phyloP scores from a whole-genome alignment of 1,284 basidiomycete genomes.

The Stereum hirsutum region DNA sequence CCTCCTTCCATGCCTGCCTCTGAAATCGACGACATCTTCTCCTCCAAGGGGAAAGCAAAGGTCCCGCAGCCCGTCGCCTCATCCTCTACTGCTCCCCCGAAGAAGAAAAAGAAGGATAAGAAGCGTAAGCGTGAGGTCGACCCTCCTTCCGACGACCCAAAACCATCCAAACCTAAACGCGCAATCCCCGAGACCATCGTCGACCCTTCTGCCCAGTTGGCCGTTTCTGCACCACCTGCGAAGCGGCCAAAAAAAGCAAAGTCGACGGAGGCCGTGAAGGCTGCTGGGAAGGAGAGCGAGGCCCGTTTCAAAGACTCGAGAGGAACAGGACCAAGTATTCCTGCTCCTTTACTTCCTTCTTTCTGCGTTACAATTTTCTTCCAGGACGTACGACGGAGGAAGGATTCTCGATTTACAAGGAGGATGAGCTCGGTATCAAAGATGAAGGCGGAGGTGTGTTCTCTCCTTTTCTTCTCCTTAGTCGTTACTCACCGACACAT shows the following conservation, averaged over 20 bases:
- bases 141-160: slow-evolving; percentile 6
- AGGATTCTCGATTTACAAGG: slow-evolving; percentile 79
- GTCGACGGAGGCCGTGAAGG: slow-evolving; percentile 18
- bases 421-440: slow-evolving; percentile 74
- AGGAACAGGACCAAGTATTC: slow-evolving; percentile 41
- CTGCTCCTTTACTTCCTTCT: slow-evolving; percentile 22
- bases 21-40: slow-evolving; percentile 77
- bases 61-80: slow-evolving; percentile 16
- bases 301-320: slow-evolving; percentile 69
- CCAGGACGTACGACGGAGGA: slow-evolving; percentile 79
- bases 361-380: slow-evolving; percentile 5
- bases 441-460: slow-evolving; percentile 65
- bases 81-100: slow-evolving; percentile 14
- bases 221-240: slow-evolving; percentile 12
- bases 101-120: slow-evolving; percentile 34
- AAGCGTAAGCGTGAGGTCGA: slow-evolving; percentile 22
- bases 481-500: slow-evolving; percentile 8
- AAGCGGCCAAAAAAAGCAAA: slow-evolving; percentile 31
- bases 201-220: slow-evolving; percentile 38
- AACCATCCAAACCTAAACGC: slow-evolving; percentile 22
- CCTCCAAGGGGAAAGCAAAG: slow-evolving; percentile 37
- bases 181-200: slow-evolving; percentile 48
- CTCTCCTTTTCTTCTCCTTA: background rate
- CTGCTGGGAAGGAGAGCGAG: slow-evolving; percentile 28
- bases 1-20: slow-evolving; percentile 34